Base-by-base conservation (phyloP, 2,329 filamentous ascomycete genomes). In the Chalara sp. region DNA sequence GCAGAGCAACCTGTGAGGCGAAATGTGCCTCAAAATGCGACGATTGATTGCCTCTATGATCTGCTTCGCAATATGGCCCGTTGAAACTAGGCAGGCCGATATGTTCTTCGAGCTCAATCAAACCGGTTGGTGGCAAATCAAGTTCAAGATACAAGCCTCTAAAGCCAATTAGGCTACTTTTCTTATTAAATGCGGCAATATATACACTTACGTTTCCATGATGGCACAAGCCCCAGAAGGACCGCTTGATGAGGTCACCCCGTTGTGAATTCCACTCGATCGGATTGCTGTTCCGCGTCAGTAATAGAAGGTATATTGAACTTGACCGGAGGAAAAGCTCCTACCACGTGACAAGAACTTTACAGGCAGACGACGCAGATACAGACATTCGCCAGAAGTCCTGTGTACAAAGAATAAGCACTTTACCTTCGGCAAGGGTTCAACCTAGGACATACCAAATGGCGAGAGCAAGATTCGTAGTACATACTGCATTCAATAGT, bases 371-470 rank as follows among this genome's bases (percentile, higher is more conserved):
- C 1, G 79, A 82, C 4, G 81, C 79, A 13, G 71, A 71, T 4
- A 74, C 73, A 5, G 72, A 73, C 65, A 78, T 75, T 48, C 78
- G 73, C 80, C 80, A 83, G 55, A 80, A 81, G 53, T 83, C 80
- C 75, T 83, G 51, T 37, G 35, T 21, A 12, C 2, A 46, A 28
- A 21, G 11, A 21, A 49, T 63, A 10, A 61, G 56, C 50, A 32
- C 13, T 32, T 10, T 6, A 48, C 30, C 32, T 42, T n/a, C 40
- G 13, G 7, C 12, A 13, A 13, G 6, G 30, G 28, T n/a, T 30
- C 8, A 44, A 42, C 28, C n/a, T 45, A 33, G n/a, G 7, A 65
- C 70, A 54, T 65, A 79, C 77, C 58, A 74, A 63, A 52, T 77
- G 73, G 53, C 72, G 69, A 37, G 70, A 77, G 53, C 76, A 79